These are phyloP conservation scores for Aurifilum marmelostoma DNA, from an alignment of 2,329 filamentous ascomycete genomes.

Conservation along the genomic window DNA sequence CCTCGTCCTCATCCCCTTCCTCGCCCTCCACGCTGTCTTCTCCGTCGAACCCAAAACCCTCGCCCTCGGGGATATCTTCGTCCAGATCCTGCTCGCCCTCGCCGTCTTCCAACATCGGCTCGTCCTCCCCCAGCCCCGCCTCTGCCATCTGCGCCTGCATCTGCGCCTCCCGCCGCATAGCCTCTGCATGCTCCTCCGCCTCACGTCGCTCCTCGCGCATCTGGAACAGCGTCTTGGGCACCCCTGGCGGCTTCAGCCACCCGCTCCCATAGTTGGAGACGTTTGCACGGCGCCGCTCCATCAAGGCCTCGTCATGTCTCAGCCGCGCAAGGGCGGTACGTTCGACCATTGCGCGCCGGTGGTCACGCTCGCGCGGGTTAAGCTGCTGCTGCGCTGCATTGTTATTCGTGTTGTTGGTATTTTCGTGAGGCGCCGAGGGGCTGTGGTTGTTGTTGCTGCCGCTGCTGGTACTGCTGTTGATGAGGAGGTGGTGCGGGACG, in stretches of 20 bases:
- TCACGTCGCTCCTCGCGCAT: slow-evolving; percentile 88
- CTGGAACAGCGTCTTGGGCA: slow-evolving; percentile 87
- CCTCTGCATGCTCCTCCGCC: slow-evolving; percentile 80
- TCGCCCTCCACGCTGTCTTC: slow-evolving; percentile 47
- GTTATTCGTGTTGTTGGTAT: slow-evolving; percentile 4
- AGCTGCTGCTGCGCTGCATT: slow-evolving; percentile 29
- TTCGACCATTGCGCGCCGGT: slow-evolving; percentile 43
- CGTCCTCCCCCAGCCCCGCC: slow-evolving; percentile 56
- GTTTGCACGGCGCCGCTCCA: slow-evolving; percentile 76
- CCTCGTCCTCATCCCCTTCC: slow-evolving; percentile 46
- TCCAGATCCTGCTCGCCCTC: slow-evolving; percentile 65
- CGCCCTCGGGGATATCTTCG: slow-evolving; percentile 73
- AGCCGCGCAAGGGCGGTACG: slow-evolving; percentile 70
- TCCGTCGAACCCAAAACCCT: slow-evolving; percentile 56
- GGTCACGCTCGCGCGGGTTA: slow-evolving; percentile 44
- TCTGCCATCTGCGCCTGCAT: slow-evolving; percentile 75
- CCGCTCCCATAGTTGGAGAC: slow-evolving; percentile 84
- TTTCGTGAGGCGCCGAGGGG: slow-evolving; percentile 32
- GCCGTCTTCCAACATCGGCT: slow-evolving; percentile 45
- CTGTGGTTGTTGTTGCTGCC: slow-evolving; percentile 20
- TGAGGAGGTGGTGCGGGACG: slow-evolving; percentile 21
- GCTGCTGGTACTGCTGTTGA: slow-evolving; percentile 35
- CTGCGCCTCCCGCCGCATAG: slow-evolving; percentile 70
- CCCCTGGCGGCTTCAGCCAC: slow-evolving; percentile 89
- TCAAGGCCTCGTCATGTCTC: slow-evolving; percentile 73